Percentiles rank a stretch among this genome's conserved stretches.
phyloP scores from a whole-genome alignment of 1,139 yeast species.

The Taiozyma onychis region DNA sequence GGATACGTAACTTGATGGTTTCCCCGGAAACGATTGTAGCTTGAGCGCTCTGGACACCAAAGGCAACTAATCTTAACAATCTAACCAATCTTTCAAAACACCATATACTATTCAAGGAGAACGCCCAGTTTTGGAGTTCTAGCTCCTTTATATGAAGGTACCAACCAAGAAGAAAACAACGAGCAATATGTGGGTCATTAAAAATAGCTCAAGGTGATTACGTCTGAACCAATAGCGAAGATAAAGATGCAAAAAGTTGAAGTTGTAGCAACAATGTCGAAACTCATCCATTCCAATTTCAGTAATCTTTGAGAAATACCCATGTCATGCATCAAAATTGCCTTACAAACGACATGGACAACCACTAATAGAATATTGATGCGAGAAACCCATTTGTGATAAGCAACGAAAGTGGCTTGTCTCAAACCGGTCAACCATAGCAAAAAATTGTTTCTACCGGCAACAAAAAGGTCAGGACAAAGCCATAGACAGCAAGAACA shows the following conservation, averaged over 20 bases:
- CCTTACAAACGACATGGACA: constrained; percentile 24
- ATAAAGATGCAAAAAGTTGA: constrained; percentile 34
- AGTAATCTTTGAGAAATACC: constrained; percentile 4
- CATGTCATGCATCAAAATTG: constrained; percentile 1
- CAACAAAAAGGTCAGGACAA: constrained; percentile 47
- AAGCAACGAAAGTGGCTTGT: constrained; percentile 49
- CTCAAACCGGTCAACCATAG: constrained; percentile 64
- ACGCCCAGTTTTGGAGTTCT: constrained; percentile 24
- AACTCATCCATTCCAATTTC: constrained; percentile 9
- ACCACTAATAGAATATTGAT: constrained; percentile 30
- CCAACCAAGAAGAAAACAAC: constrained; percentile 49
- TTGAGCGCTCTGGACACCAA: constrained; percentile 32
- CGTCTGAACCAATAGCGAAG: constrained; percentile 47
- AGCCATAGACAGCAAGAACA: constrained; percentile 36
- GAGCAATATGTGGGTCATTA: constrained; percentile 45
- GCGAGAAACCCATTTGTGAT: constrained; percentile 68
- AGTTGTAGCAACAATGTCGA: constrained; percentile 46
- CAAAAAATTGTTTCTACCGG: constrained; percentile 63
- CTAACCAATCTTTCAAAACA: constrained; percentile 30
- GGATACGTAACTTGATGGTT: constrained; percentile 30
- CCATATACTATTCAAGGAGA: constrained; percentile 28
- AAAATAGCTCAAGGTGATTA: constrained; percentile 52
- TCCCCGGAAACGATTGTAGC: constrained; percentile 45
- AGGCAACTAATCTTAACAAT: constrained; percentile 22
- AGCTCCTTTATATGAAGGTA: constrained; percentile 42